phyloP scores from a whole-genome alignment of 148 eudicot genomes.

The Pouteria glomerata region DNA sequence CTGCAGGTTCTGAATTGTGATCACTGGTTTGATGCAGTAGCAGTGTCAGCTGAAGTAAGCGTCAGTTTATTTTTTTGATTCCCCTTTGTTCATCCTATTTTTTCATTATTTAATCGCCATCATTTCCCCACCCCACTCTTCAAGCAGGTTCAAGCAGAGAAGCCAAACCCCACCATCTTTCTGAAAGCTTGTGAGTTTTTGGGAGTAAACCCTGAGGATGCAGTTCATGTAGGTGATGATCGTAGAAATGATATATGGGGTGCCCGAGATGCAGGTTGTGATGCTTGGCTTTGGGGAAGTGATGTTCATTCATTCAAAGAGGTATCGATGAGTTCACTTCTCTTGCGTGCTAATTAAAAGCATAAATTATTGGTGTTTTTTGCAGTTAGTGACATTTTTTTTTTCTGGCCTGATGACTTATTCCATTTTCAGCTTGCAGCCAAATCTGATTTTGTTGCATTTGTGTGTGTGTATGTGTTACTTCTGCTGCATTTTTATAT shows the following conservation, averaged over 20 bases:
- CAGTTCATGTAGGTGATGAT: conserved; percentile 96
- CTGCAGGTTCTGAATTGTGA: conserved; percentile 83
- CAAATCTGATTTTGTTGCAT: too few relatives aligned
- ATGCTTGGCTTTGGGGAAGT: conserved; percentile 99
- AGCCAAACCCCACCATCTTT: conserved; percentile 95
- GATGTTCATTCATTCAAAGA: conserved; percentile 90
- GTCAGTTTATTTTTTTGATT: background rate
- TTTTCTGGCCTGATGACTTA: background rate
- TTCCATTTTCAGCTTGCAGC: background rate
- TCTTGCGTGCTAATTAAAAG: background rate
- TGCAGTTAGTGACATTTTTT: background rate
- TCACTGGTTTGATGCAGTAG: conserved; percentile 97
- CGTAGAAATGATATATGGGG: conserved; percentile 98
- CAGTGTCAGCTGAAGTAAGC: conserved; percentile 96
- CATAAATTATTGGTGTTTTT: background rate
- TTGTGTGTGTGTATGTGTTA: too few relatives aligned
- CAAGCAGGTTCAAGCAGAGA: conserved; percentile 89
- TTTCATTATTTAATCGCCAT: background rate
- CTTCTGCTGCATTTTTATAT: too few relatives aligned
- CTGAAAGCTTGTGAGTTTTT: conserved; percentile 85
- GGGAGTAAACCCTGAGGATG: conserved; percentile 89
- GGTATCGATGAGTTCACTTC: conserved; percentile 37
- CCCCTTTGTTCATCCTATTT: background rate
- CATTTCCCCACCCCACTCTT: background rate
- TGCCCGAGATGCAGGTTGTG: conserved; percentile 97